Percentiles rank a stretch among this genome's conserved stretches.
phyloP scores from a whole-genome alignment of 1,284 basidiomycete genomes.

The Apiotrichum laibachii region DNA sequence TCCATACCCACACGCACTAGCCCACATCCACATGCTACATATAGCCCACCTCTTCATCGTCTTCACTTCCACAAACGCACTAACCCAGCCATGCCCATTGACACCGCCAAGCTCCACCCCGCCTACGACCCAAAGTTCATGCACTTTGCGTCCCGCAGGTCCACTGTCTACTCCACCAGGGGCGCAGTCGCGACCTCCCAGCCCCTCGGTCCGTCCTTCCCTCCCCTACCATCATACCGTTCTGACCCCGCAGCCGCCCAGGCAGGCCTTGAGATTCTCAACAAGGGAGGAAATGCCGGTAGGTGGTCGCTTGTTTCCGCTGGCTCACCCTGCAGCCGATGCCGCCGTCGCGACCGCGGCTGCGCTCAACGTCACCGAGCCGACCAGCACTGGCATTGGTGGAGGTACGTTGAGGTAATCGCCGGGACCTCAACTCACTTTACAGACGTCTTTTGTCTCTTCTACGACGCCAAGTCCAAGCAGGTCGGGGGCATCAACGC shows the following conservation, averaged over 20 bases:
- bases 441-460: constrained; percentile 82
- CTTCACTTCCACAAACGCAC: background rate
- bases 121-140: constrained; percentile 42
- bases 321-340: constrained; percentile 55
- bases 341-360: constrained; percentile 77
- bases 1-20: no score
- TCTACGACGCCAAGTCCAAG: constrained; percentile 78
- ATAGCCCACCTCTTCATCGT: background rate
- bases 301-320: background rate
- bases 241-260: constrained; percentile 57
- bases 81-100: constrained; percentile 34
- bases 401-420: constrained; percentile 44
- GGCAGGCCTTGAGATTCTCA: constrained; percentile 78
- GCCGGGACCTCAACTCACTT: background rate
- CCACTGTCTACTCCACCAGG: constrained; percentile 63
- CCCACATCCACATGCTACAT: no score
- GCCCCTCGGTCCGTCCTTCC: constrained; percentile 59
- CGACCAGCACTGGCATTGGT: constrained; percentile 52
- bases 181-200: constrained; percentile 81
- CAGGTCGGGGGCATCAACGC: constrained; percentile 62
- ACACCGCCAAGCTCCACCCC: constrained; percentile 41
- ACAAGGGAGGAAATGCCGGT: constrained; percentile 81
- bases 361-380: constrained; percentile 82
- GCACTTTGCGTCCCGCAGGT: constrained; percentile 35
- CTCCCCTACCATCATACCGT: background rate